Evolutionary conservation across 805 yeast genomes (phyloP), one percentile per base, ranked within the genome.

Genomic region (Teunomyces barrocoloradensis): DNA sequence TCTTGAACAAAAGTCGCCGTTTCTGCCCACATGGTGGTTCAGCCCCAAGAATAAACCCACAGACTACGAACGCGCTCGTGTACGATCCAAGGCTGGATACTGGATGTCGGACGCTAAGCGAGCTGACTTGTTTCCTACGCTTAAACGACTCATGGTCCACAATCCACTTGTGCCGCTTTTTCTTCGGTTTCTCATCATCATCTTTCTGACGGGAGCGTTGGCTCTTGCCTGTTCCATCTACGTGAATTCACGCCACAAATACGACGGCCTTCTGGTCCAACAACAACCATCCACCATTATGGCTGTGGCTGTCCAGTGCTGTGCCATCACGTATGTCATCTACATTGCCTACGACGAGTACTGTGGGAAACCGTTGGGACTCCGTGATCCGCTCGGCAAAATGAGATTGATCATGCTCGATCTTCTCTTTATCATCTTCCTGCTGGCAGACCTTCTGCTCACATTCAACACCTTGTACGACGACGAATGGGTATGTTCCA

Each of bases 281-380:
- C 96, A 87, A 60, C 90, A 87, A 59, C 86, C 99, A 13, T 85
- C 96, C 56, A 88, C 98, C 0, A 83, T 91, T 39, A 89, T 94
- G 96, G 94, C 97, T 3, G 78, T 94, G 2, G 82, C 82, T 44
- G 96, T 92, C 3, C 92, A 90, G 59, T 72, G 89, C 25, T 73
- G 83, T 51, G 96, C 96, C 2, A 67, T 89, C 21, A 77, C 81
- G 0, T 94, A 94, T 61, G 76, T 90, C 47, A 67, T 84, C 3
- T 90, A 88, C 65, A 88, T 92, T 63, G 82, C 96, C 2, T 83
- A 82, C 58, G 98, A 94, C 65, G 99, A 94, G 65, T 92, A 89
- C 65, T 79, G 84, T 20, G 95, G 97, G 11, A 86, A 89, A 61
- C 99, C 98, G 0, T 65, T 94, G 42, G 99, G 99, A 0, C 73